These are phyloP conservation scores for Vachellia pachyceras DNA, from an alignment of 306 rosid species.

Conservation along the genomic window DNA sequence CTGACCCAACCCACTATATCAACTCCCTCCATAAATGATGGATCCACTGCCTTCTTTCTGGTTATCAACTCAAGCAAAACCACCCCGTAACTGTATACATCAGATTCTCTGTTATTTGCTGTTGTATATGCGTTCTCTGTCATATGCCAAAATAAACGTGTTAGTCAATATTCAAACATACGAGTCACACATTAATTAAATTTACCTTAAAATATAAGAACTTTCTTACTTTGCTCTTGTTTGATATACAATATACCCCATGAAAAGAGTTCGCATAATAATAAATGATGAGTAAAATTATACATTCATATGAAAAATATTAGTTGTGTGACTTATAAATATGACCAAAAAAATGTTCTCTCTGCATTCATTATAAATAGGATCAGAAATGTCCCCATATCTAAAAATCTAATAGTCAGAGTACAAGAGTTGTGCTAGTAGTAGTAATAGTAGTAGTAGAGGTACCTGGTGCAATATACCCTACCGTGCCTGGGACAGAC, in stretches of 20 bases:
- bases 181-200: no score
- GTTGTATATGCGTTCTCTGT: constrained; percentile 75
- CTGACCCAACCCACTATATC: constrained; percentile 63
- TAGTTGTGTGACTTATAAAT: no score
- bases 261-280: no score
- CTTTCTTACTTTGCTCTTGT: no score
- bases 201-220: no score
- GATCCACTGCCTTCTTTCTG: constrained; percentile 67
- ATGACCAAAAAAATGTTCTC: no score
- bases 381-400: no score
- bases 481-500: constrained; percentile 54
- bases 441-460: background rate
- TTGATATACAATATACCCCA: no score
- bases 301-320: no score
- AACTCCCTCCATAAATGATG: constrained; percentile 53
- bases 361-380: no score
- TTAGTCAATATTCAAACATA: background rate
- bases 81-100: constrained; percentile 84
- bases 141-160: constrained; percentile 25
- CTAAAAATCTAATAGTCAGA: background rate
- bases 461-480: constrained; percentile 69
- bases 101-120: constrained; percentile 57
- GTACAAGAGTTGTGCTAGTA: background rate
- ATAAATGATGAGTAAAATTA: no score
- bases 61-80: constrained; percentile 82